Conservation (phyloP, 2,329 filamentous ascomycete genomes). For the Penicillium sp. region DNA sequence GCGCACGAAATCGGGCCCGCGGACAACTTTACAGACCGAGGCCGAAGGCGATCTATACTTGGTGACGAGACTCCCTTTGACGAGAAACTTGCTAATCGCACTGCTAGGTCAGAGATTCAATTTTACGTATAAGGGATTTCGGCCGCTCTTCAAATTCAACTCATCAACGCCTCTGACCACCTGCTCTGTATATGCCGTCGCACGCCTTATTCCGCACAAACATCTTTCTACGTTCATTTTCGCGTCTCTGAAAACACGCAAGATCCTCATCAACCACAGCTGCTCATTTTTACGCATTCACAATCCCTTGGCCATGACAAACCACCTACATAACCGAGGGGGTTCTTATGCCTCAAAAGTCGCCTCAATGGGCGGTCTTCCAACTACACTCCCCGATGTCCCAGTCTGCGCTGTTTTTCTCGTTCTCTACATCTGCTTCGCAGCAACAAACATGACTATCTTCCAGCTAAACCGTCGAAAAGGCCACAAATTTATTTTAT, state of each 20-base stretch:
- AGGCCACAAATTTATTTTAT: conserved; percentile 52
- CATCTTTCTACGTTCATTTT: too few relatives aligned
- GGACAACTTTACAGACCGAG: background rate
- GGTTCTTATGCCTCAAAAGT: background rate
- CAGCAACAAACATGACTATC: conserved; percentile 50
- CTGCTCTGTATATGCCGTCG: background rate
- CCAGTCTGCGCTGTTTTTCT: conserved; percentile 36
- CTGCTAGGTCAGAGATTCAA: background rate
- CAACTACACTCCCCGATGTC: conserved; percentile 49
- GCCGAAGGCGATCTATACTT: background rate
- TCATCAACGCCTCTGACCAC: background rate
- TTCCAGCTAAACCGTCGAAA: conserved; percentile 43
- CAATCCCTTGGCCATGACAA: background rate
- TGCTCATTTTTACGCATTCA: background rate
- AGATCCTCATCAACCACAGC: too few relatives aligned
- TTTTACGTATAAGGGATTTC: background rate
- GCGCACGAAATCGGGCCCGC: background rate
- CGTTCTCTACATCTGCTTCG: conserved; percentile 49
- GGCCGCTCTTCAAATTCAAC: background rate
- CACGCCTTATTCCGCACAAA: background rate
- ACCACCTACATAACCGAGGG: background rate
- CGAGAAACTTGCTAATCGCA: background rate
- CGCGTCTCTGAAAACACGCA: too few relatives aligned
- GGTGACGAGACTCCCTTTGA: background rate
- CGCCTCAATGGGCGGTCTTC: background rate